Base-by-base conservation (phyloP, 768 basidiomycete genomes). In the Amanita molliuscula region DNA sequence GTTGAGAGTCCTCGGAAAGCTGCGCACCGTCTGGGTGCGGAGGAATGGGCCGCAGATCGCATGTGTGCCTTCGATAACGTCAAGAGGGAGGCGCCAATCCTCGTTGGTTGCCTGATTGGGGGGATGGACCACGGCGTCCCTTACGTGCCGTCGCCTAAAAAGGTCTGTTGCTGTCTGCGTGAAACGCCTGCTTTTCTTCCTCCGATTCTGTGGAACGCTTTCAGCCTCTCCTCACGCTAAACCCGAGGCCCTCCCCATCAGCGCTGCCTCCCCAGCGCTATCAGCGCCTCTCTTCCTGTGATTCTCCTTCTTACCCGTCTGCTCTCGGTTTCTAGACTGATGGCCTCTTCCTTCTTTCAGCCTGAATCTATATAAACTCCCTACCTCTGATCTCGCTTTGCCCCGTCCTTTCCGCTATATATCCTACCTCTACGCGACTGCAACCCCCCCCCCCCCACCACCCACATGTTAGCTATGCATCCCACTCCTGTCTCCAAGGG, bases 81-180 rank as follows among this genome's bases (percentile, higher is more conserved):
- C 52, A 56, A 47, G 33, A 29, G 55, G 34, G 42, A 57, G 57
- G 58, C 63, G 63, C 64, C 62, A 65, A 65, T 65, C 66, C 60
- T 60, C 53, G 51, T 40, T 54, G 35, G n/a, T 46, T 48, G 11
- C 58, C 54, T 53, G 35, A 54, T 57, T 55, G 26, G 53, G 59
- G 59, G 45, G 53, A 60, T 55, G 53, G 54, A 50, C 46, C 61
- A 45, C 62, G 65, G 58, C 49, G 52, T 55, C 54, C 36, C 47
- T 60, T 53, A 54, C 48, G 55, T 48, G 51, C 54, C 47, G 53
- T 57, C 47, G 43, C 46, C 45, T 47, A 47, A 47, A 47, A 47
- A 47, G 35, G 46, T 47, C n/a, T 7, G 34, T 10, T 37, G 34
- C 10, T 34, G 35, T 36, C 47, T 54, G 53, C 51, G 43, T 51